Evolutionary conservation across 2,329 filamentous ascomycete species (phyloP).

Genomic region (Akanthomyces dipterigenus): DNA sequence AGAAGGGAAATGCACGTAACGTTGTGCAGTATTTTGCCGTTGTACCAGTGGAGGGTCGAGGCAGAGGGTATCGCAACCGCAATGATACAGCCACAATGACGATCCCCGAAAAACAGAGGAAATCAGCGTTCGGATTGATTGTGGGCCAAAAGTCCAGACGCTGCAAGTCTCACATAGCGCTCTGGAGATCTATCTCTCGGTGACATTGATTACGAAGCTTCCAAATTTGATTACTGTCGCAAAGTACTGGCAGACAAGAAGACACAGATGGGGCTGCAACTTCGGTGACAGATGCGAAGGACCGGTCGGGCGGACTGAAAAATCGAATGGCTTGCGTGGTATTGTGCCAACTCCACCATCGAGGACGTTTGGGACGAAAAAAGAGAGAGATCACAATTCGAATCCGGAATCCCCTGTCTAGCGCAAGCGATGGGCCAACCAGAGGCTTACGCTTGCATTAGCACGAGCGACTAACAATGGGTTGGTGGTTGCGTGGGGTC

Average conservation of each 20-base stretch:
- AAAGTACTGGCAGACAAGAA: neutral
- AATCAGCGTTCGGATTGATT: neutral
- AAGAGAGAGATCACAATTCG: slow-evolving; percentile 10
- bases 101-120: slow-evolving; percentile 3
- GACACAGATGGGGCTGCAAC: too few species aligned
- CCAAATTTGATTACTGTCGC: neutral
- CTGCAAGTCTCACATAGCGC: neutral
- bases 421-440: slow-evolving; percentile 1
- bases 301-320: neutral
- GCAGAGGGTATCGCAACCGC: neutral
- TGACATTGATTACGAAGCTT: neutral
- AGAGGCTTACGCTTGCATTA: neutral
- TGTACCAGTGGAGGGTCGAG: too few species aligned
- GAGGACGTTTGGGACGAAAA: neutral
- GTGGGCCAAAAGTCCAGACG: neutral
- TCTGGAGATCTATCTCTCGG: neutral
- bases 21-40: neutral
- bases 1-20: neutral
- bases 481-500: neutral
- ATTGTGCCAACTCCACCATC: neutral
- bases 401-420: slow-evolving; percentile 1
- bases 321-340: neutral
- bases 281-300: neutral
- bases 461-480: neutral
- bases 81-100: neutral